phyloP scores from a whole-genome alignment of 306 rosid genomes.

The Glycyrrhiza uralensis region DNA sequence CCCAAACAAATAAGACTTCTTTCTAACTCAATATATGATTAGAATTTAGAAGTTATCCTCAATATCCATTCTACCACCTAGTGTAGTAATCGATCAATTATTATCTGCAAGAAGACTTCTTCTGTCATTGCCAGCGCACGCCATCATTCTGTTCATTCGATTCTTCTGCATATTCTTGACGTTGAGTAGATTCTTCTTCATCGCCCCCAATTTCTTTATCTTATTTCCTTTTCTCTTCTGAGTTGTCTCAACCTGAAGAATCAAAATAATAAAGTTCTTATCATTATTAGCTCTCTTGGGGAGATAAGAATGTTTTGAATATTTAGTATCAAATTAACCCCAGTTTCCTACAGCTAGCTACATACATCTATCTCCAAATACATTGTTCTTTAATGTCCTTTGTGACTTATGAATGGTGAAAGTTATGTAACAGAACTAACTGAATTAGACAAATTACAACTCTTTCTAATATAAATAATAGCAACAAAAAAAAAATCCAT shows the following conservation, averaged over 20 bases:
- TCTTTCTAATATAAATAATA: too few relatives aligned
- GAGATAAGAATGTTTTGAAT: neutral
- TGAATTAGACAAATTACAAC: too few relatives aligned
- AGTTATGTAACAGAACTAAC: too few relatives aligned
- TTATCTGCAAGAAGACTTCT: constrained; percentile 15
- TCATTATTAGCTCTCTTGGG: neutral
- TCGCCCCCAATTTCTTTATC: constrained; percentile 29
- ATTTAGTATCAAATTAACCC: too few relatives aligned
- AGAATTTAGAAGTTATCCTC: neutral
- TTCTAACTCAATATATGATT: neutral
- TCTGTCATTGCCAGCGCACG: constrained; percentile 34
- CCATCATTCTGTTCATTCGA: constrained; percentile 27
- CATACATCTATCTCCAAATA: too few relatives aligned
- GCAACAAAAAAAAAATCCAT: too few relatives aligned
- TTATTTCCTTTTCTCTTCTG: constrained; percentile 34
- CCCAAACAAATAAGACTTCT: neutral
- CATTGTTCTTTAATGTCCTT: neutral
- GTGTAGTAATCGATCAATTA: neutral
- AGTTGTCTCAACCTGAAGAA: constrained; percentile 31
- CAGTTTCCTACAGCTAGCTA: too few relatives aligned
- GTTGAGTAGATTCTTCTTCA: constrained; percentile 54
- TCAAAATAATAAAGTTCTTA: neutral
- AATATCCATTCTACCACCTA: neutral
- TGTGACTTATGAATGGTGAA: neutral
- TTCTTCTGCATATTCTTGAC: constrained; percentile 30